These are phyloP conservation scores for Parascedosporium putredinis DNA, from an alignment of 2,329 filamentous ascomycete genomes.

Conservation along the genomic window DNA sequence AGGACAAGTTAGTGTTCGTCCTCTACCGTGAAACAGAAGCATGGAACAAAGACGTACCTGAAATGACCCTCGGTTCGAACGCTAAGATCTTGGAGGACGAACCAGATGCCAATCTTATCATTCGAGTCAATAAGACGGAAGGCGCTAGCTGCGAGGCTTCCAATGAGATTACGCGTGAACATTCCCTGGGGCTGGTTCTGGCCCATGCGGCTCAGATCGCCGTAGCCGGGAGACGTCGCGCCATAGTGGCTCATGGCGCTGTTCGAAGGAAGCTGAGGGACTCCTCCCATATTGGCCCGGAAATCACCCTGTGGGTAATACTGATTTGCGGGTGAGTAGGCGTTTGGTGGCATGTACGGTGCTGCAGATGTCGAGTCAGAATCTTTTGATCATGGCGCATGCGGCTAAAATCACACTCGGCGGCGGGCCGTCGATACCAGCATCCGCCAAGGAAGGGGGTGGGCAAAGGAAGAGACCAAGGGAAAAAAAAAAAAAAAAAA, in stretches of 20 bases:
- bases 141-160: conserved; percentile 80
- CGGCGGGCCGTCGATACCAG: no score
- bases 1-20: not conserved
- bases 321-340: conserved; percentile 17
- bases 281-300: conserved; percentile 7
- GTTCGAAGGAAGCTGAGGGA: conserved; percentile 5
- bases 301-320: conserved; percentile 17
- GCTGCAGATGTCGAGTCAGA: conserved; percentile 1
- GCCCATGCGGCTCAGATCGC: conserved; percentile 23
- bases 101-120: conserved; percentile 86
- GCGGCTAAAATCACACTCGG: not conserved
- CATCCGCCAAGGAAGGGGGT: not conserved
- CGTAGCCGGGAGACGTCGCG: conserved; percentile 16
- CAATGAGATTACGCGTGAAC: conserved; percentile 93
- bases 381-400: not conserved
- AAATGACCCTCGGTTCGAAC: conserved; percentile 89
- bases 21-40: not conserved
- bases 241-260: conserved; percentile 16
- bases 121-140: conserved; percentile 70
- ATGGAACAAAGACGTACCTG: conserved; percentile 43
- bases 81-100: conserved; percentile 88
- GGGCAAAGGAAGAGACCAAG: not conserved
- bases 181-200: conserved; percentile 58
- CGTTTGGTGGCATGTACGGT: conserved; percentile 18
- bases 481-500: no score